These are phyloP conservation scores for Laguncularia racemosa DNA, from an alignment of 345 rosid species.

Conservation along the genomic window DNA sequence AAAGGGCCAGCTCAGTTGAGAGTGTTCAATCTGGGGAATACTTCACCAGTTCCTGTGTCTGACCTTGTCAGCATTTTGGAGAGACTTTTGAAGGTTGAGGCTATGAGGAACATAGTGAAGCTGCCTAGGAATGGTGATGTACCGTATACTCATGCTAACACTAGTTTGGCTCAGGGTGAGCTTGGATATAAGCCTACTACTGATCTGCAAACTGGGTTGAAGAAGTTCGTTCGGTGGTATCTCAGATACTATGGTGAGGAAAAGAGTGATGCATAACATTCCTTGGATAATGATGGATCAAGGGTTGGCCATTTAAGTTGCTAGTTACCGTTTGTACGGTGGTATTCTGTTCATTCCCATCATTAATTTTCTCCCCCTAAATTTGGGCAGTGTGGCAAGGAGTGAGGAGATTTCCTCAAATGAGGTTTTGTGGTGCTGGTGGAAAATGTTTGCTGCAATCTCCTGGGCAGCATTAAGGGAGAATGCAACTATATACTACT, in stretches of 20 bases:
- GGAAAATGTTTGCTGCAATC: conserved; percentile 19
- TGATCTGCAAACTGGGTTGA: conserved; percentile 77
- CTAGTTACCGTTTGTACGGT: conserved; percentile 42
- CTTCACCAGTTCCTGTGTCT: conserved; percentile 83
- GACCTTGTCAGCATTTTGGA: conserved; percentile 81
- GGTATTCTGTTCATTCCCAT: conserved; percentile 8
- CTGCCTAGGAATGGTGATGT: conserved; percentile 94
- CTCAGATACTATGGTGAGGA: conserved; percentile 53
- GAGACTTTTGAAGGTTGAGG: conserved; percentile 74
- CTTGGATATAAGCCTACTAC: conserved; percentile 84
- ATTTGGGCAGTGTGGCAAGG: conserved; percentile 23
- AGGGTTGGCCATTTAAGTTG: conserved; percentile 17
- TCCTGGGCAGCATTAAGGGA: conserved; percentile 13
- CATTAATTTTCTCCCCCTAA: conserved; percentile 13
- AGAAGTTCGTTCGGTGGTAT: conserved; percentile 93
- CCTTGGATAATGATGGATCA: conserved; percentile 5
- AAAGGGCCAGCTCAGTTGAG: conserved; percentile 77
- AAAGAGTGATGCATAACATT: conserved; percentile 47
- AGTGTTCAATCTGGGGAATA: conserved; percentile 87
- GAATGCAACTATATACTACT: conserved; percentile 14
- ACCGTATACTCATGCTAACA: conserved; percentile 86
- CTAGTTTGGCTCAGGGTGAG: conserved; percentile 71
- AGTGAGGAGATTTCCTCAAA: conserved; percentile 19
- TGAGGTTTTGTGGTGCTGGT: conserved; percentile 31
- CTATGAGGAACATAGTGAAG: conserved; percentile 70